phyloP scores from a whole-genome alignment of 2,329 filamentous ascomycete genomes.

The Cladobotryum protrusum region DNA sequence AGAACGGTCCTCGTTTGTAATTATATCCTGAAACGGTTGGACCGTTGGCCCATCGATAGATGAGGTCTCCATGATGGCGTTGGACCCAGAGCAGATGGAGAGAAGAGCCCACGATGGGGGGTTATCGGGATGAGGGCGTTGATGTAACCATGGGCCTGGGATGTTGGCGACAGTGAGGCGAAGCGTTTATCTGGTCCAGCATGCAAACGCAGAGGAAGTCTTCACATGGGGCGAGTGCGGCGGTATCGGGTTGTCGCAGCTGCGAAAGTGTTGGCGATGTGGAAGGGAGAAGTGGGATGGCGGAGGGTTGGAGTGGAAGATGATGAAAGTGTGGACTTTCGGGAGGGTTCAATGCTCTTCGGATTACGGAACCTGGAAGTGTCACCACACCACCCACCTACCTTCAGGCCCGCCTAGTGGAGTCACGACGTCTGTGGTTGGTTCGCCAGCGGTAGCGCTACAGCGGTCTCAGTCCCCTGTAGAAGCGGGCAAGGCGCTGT shows the following conservation, averaged over 20 bases:
- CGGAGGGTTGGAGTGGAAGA: not conserved
- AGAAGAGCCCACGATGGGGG: conserved; percentile 7
- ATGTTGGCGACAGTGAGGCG: not conserved
- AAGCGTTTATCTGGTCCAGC: too few species aligned
- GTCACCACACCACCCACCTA: too few species aligned
- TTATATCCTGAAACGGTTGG: conserved; percentile 12
- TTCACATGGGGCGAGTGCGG: not conserved
- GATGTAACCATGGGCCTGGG: conserved; percentile 14
- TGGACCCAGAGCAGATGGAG: not conserved
- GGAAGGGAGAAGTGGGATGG: too few species aligned
- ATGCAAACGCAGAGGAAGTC: not conserved
- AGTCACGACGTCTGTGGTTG: too few species aligned
- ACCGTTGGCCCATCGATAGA: conserved; percentile 8
- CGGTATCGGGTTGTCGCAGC: not conserved
- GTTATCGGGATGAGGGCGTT: conserved; percentile 4
- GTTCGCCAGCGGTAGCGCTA: too few species aligned
- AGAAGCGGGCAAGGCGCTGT: too few species aligned
- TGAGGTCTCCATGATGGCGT: conserved; percentile 5
- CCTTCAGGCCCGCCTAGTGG: too few species aligned
- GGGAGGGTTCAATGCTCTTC: not conserved
- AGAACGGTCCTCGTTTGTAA: conserved; percentile 5
- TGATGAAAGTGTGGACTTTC: not conserved
- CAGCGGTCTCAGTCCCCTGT: too few species aligned
- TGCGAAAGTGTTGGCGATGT: too few species aligned
- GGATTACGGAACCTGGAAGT: not conserved